Percentiles rank a stretch among this genome's conserved stretches.
Conservation (phyloP, 1,139 yeast genomes). For the Sugiyamaella grinbergsii region DNA sequence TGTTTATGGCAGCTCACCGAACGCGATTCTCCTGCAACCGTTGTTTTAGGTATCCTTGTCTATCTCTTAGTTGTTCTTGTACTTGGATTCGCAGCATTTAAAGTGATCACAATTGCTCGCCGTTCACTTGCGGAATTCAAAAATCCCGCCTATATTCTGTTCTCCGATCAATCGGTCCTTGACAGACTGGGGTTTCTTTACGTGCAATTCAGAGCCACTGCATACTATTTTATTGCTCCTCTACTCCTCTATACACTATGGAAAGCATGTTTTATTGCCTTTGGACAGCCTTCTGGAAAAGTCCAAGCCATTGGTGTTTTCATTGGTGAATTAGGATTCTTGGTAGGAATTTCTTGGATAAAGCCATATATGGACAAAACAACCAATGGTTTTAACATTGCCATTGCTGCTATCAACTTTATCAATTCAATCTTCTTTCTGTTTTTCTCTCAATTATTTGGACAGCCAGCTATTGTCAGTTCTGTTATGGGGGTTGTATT, state of each 20-base stretch:
- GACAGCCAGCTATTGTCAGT: slow-evolving; percentile 81
- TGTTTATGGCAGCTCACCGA: slow-evolving; percentile 88
- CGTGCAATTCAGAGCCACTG: slow-evolving; percentile 86
- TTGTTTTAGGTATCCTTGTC: slow-evolving; percentile 74
- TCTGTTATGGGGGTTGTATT: slow-evolving; percentile 93
- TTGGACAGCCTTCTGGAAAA: slow-evolving; percentile 76
- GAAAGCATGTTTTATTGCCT: slow-evolving; percentile 83
- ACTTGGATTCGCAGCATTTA: slow-evolving; percentile 69
- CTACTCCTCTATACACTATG: slow-evolving; percentile 65
- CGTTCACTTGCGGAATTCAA: slow-evolving; percentile 71
- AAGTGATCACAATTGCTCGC: slow-evolving; percentile 72
- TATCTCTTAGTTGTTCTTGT: slow-evolving; percentile 59
- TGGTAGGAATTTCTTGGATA: slow-evolving; percentile 62
- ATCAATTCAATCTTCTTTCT: slow-evolving; percentile 82
- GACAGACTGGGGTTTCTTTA: slow-evolving; percentile 92
- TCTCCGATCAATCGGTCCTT: slow-evolving; percentile 77
- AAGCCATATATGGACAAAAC: slow-evolving; percentile 97
- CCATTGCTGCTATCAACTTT: slow-evolving; percentile 75
- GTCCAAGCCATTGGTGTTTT: slow-evolving; percentile 79
- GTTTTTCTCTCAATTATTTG: slow-evolving; percentile 84
- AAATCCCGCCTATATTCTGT: slow-evolving; percentile 90
- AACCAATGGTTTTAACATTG: too few relatives aligned
- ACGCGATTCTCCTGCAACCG: slow-evolving; percentile 79
- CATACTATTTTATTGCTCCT: slow-evolving; percentile 77
- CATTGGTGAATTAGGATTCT: slow-evolving; percentile 69